Percentiles rank a stretch among this genome's conserved stretches.
These are phyloP conservation scores for Mycosphaerella sp. DNA, from an alignment of 2,329 filamentous ascomycete species.

Conservation along the genomic window DNA sequence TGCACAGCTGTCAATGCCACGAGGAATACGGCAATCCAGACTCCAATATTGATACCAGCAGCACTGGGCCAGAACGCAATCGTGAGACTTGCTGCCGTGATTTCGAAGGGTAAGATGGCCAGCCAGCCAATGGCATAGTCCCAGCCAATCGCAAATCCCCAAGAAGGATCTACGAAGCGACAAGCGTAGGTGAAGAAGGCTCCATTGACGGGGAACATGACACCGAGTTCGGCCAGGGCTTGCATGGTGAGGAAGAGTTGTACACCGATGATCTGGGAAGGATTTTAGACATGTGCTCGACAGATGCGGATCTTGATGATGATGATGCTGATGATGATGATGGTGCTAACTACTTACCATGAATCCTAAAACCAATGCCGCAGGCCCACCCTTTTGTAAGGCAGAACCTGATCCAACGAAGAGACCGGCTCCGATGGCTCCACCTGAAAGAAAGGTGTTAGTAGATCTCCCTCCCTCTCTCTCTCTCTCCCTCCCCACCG, in stretches of 20 bases:
- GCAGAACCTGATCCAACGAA: constrained; percentile 48
- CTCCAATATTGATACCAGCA: constrained; percentile 53
- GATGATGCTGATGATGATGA: background rate
- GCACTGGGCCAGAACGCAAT: constrained; percentile 24
- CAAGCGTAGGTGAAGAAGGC: constrained; percentile 38
- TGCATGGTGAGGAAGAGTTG: constrained; percentile 94
- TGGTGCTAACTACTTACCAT: background rate
- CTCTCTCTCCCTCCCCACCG: too few species aligned
- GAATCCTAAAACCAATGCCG: constrained; percentile 68
- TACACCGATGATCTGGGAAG: constrained; percentile 37
- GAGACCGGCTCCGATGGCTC: constrained; percentile 47
- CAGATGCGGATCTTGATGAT: too few species aligned
- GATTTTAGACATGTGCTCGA: constrained; percentile 32
- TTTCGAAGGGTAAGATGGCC: constrained; percentile 24
- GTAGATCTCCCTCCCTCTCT: background rate
- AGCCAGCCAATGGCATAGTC: constrained; percentile 28
- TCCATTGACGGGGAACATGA: constrained; percentile 78
- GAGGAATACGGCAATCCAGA: constrained; percentile 80
- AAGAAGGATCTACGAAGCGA: constrained; percentile 42
- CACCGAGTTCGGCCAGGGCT: constrained; percentile 83
- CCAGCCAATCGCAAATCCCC: constrained; percentile 28
- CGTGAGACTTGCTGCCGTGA: constrained; percentile 27
- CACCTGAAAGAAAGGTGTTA: constrained; percentile 8
- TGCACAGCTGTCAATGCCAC: constrained; percentile 73
- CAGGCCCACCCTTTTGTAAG: constrained; percentile 61